phyloP scores from a whole-genome alignment of 306 rosid species.

The Trifolium fragiferum region DNA sequence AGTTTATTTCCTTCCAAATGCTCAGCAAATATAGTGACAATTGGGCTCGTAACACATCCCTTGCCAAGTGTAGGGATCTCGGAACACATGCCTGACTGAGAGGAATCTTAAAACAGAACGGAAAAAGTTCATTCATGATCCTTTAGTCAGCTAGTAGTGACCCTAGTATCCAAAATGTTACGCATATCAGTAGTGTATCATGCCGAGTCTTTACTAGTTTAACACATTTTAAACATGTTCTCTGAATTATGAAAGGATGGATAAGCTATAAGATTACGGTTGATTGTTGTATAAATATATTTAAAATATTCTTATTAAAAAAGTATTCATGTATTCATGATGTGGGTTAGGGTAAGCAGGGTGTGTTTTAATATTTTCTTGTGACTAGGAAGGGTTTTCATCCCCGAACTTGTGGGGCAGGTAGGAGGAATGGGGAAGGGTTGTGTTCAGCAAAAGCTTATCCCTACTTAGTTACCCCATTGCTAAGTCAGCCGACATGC shows the following conservation, averaged over 20 bases:
- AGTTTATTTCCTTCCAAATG: no score
- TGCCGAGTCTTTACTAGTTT: neutral
- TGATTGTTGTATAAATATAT: neutral
- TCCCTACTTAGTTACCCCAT: neutral
- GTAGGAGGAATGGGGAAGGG: neutral
- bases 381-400: neutral
- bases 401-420: neutral
- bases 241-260: neutral
- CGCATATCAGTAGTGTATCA: neutral
- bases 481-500: constrained; percentile 9
- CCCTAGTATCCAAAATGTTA: neutral
- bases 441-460: neutral
- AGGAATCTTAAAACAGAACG: neutral
- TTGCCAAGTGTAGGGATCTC: neutral
- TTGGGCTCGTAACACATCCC: neutral
- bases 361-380: constrained; percentile 2
- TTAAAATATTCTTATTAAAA: neutral
- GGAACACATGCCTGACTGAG: neutral
- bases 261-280: neutral
- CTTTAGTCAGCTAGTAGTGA: neutral
- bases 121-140: neutral
- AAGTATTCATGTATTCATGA: neutral
- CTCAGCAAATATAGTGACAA: neutral
- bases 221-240: neutral
- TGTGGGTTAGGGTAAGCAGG: neutral